Evolutionary conservation across 2,329 filamentous ascomycete species (phyloP), one percentile per base, ranked within the genome.

Genomic region (Aspergillus awamori): DNA sequence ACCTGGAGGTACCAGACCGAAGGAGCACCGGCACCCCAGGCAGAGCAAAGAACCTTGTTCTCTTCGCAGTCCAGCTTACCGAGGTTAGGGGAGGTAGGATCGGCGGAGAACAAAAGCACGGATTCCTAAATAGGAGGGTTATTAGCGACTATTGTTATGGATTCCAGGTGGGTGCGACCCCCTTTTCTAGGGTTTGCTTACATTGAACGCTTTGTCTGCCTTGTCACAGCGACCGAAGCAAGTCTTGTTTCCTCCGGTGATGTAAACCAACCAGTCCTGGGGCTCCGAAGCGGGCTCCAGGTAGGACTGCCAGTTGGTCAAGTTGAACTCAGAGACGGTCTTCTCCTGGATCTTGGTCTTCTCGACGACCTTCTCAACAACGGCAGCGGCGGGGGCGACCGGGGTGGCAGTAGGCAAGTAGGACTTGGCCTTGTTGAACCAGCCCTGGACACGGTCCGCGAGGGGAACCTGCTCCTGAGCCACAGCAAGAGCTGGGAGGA

Each of bases 241-340:
- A 39, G 85, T 87, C 74, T 83, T 84, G 77, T 89, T 89, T 48
- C 85, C 86, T 62, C 87, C 87, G 5, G 85, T 88, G 48, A 87
- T 74, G 71, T 81, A 87, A 56, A 89, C 73, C 65, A 87, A 76
- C 85, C 85, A 89, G 80, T 84, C 69, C 80, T 84, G 48, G 73
- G 77, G 62, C 76, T 73, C 60, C 2, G 69, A 65, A 26, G 74
- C 70, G 17, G 79, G 77, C 39, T 73, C 79, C 38, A 89, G 71
- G 53, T 84, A 73, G 53, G 80, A 73, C 69, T 84, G 78, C 82
- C 84, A 87, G 79, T 87, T 89, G 63, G 81, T 78, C 63, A 84
- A 69, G 47, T 80, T 86, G 61, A 89, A 71, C 11, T 76, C 73
- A 59, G 83, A 79, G 66, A 88, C 84, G 51, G 80, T 76, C 59